Evolutionary conservation across 306 rosid genomes (phyloP).

Genomic region (Vachellia pachyceras): DNA sequence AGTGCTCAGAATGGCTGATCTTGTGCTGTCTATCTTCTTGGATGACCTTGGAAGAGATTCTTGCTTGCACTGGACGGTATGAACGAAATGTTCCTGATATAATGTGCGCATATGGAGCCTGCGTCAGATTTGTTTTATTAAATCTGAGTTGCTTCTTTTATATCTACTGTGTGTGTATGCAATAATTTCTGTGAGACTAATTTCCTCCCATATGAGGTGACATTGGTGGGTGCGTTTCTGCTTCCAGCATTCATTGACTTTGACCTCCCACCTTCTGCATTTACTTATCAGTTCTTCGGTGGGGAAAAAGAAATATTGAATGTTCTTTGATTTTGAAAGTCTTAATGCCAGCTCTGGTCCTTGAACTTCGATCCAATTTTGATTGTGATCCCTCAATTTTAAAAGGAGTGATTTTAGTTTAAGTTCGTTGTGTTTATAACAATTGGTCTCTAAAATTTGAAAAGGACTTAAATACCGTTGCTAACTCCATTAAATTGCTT

Average conservation of each 20-base stretch:
- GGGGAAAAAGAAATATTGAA: not conserved
- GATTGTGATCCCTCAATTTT: no score
- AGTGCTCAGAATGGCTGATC: constrained; percentile 84
- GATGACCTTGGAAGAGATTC: not conserved
- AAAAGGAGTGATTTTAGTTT: no score
- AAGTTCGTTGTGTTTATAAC: no score
- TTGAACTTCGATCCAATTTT: no score
- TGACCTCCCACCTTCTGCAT: not conserved
- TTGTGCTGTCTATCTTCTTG: not conserved
- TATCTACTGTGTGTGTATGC: not conserved
- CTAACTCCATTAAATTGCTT: no score
- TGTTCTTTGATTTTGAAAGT: constrained; percentile 31
- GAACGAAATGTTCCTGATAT: not conserved
- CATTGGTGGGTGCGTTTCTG: not conserved
- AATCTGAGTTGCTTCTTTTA: not conserved
- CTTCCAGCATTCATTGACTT: constrained; percentile 31
- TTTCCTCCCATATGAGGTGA: not conserved
- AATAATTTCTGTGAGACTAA: not conserved
- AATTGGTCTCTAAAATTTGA: no score
- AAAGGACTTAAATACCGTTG: no score
- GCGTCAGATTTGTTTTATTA: not conserved
- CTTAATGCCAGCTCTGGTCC: no score
- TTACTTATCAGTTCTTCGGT: not conserved
- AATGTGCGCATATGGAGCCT: not conserved
- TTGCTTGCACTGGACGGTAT: not conserved